phyloP scores from a whole-genome alignment of 192 early-diverging fungal genomes.

The Backusella luteola region DNA sequence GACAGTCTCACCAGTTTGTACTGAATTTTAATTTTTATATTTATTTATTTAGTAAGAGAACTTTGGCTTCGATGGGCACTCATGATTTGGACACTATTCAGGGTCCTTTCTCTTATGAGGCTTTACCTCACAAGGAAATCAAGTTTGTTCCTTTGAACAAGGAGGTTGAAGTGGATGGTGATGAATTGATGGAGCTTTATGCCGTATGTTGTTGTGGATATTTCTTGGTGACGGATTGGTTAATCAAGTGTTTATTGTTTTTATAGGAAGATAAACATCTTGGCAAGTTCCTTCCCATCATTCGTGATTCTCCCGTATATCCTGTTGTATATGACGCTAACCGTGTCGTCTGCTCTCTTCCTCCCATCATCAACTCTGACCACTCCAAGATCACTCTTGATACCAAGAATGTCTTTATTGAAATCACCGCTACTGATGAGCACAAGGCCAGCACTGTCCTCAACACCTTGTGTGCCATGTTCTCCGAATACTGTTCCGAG shows the following conservation, averaged over 20 bases:
- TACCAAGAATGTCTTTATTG: constrained; percentile 97
- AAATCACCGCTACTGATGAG: constrained; percentile 95
- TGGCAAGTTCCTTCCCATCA: constrained; percentile 90
- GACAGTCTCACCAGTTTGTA: not conserved
- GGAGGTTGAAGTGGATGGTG: constrained; percentile 80
- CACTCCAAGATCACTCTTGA: constrained; percentile 95
- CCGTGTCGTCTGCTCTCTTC: constrained; percentile 85
- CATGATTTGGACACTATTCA: constrained; percentile 95
- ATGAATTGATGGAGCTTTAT: constrained; percentile 90
- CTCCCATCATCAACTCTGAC: constrained; percentile 98
- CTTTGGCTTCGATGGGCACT: constrained; percentile 94
- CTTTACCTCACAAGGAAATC: constrained; percentile 85
- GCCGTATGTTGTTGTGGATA: constrained; percentile 43
- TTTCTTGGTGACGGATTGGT: not conserved
- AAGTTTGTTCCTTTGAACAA: constrained; percentile 93
- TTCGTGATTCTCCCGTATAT: constrained; percentile 84
- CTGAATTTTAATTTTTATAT: constrained; percentile 11
- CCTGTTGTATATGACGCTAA: constrained; percentile 90
- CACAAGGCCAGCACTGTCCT: constrained; percentile 94
- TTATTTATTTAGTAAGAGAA: constrained; percentile 66
- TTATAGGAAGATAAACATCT: constrained; percentile 72
- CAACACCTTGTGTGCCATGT: constrained; percentile 95
- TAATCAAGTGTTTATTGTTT: not conserved
- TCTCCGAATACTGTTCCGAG: constrained; percentile 88
- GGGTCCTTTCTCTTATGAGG: constrained; percentile 96